Evolutionary conservation across 352 stramenopile species (phyloP), one percentile per base, ranked within the genome.

Genomic region (Globisporangium spiculum): DNA sequence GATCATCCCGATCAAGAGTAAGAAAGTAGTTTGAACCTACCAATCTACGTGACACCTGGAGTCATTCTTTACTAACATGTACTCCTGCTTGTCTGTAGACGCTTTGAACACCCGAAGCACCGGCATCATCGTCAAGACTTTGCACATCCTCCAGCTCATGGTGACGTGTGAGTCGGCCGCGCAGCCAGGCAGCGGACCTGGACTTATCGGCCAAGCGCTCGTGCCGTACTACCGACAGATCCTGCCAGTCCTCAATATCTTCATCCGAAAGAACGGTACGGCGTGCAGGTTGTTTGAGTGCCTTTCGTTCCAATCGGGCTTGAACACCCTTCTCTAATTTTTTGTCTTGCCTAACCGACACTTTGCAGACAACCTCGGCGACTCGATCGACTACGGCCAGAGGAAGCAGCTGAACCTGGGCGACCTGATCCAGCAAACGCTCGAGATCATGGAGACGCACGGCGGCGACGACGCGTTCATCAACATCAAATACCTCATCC

Each of bases 401-500:
- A 85, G 96, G 58, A 98, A 98, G 70, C 83, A 97, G 66, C 77
- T 98, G 57, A 98, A 99, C 76, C 71, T 99, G 38, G 96, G 97
- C 26, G 96, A 98, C 56, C 81, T 99, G 3, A 98, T 99, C 60
- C 91, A 97, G 79, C 93, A 99, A 71, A 99, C 97, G 16, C 86
- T 99, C 3, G 96, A 99, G 74, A 90, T 97, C 66, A 97, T 99
- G 73, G 97, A 99, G 76, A 89, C 92, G 6, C 91, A 98, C 66
- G 97, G 97, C 34, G 97, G 97, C 20, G 91, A 98, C 72, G 93
- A 99, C 75, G 97, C 97, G 4, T 99, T 99, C 76, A 98, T 99
- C 75, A 99, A 99, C 81, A 99, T 99, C 77, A 99, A 99, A 72
- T 99, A 99, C 70, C 89, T 99, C 65, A 80, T 99, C 26, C 97